These are phyloP conservation scores for Coccomyxa sp. DNA, from an alignment of 139 green algal species.

Conservation along the genomic window DNA sequence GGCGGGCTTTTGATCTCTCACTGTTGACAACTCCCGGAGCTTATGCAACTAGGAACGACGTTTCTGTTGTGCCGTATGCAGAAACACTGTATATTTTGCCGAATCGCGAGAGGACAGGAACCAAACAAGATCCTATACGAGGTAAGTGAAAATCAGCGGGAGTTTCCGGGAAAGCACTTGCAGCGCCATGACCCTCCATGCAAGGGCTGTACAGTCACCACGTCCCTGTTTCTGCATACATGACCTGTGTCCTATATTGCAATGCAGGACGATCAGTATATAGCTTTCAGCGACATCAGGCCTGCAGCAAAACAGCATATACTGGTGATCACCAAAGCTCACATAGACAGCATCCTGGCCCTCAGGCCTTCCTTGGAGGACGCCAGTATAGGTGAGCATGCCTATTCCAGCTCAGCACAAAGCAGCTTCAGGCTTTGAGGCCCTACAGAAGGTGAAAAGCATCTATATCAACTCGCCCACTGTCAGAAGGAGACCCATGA, in stretches of 20 bases:
- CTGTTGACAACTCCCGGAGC: background rate
- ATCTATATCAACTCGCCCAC: too few relatives aligned
- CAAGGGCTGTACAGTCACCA: too few relatives aligned
- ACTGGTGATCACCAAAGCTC: background rate
- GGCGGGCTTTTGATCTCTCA: background rate
- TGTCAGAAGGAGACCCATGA: too few relatives aligned
- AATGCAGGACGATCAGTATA: background rate
- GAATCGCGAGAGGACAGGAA: background rate
- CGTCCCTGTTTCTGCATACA: too few relatives aligned
- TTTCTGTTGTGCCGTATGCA: background rate
- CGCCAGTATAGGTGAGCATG: too few relatives aligned
- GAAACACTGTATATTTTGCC: background rate
- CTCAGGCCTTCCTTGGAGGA: too few relatives aligned
- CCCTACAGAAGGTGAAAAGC: background rate
- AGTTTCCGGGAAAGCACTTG: background rate
- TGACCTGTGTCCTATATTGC: too few relatives aligned
- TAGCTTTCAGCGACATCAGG: background rate
- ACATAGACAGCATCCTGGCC: too few relatives aligned
- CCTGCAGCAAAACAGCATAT: background rate
- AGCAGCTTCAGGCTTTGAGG: background rate
- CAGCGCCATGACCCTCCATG: too few relatives aligned
- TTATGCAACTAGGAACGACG: background rate
- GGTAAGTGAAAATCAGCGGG: background rate
- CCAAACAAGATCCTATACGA: background rate
- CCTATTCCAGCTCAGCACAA: too few relatives aligned